phyloP scores from a whole-genome alignment of 1,139 yeast genomes.

The Suhomyces terraborum region DNA sequence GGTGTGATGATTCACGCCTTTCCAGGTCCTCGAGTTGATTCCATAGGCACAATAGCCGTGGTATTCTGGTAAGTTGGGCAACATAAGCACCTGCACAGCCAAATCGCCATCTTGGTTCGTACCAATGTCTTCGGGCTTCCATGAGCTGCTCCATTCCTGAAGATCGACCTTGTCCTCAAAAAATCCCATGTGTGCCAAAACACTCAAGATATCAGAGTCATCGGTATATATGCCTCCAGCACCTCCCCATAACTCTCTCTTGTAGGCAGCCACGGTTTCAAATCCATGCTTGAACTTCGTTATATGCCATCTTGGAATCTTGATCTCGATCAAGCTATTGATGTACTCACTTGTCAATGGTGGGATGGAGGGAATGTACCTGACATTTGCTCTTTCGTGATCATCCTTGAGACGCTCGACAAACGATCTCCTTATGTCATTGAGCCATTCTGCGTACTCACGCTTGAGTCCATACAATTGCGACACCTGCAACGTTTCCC shows the following conservation, averaged over 20 bases:
- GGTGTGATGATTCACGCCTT: constrained; percentile 51
- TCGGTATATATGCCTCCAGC: constrained; percentile 79
- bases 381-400: constrained; percentile 18
- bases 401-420: constrained; percentile 27
- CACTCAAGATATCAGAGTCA: constrained; percentile 82
- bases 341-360: constrained; percentile 55
- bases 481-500: constrained; percentile 42
- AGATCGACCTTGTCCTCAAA: constrained; percentile 38
- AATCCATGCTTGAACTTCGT: constrained; percentile 33
- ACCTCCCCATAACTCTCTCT: constrained; percentile 86
- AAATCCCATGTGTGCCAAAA: constrained; percentile 73
- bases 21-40: constrained; percentile 76
- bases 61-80: constrained; percentile 68
- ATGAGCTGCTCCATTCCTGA: constrained; percentile 37
- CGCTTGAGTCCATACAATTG: constrained; percentile 40
- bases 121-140: constrained; percentile 30
- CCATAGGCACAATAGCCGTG: constrained; percentile 67
- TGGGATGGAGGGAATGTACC: constrained; percentile 45
- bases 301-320: constrained; percentile 54
- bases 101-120: constrained; percentile 48
- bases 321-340: constrained; percentile 62
- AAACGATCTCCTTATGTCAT: constrained; percentile 33
- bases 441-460: constrained; percentile 35
- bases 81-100: constrained; percentile 65
- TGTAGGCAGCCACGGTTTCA: constrained; percentile 33